phyloP scores from a whole-genome alignment of 2,329 filamentous ascomycete species.

The Phialemonium atrogriseum region DNA sequence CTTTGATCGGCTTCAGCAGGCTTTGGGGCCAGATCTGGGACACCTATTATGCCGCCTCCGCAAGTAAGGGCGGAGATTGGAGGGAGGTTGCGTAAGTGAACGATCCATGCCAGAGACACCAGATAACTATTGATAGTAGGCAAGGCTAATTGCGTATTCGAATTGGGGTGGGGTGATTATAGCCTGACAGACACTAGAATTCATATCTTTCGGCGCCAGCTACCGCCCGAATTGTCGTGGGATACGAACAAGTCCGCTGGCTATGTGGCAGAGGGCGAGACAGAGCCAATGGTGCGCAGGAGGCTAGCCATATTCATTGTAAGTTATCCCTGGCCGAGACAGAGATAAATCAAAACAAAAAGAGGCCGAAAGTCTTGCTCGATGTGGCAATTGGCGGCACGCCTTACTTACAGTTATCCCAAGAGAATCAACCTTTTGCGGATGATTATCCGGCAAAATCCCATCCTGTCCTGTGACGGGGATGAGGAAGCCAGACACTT shows the following conservation, averaged over 20 bases:
- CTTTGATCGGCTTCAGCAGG: background rate
- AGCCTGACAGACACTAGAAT: background rate
- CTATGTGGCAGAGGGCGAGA: background rate
- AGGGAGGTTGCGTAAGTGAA: too few species aligned
- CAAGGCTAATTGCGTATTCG: too few species aligned
- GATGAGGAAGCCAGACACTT: constrained; percentile 1
- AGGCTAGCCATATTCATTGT: constrained; percentile 1
- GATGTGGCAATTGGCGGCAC: too few species aligned
- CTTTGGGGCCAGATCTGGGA: background rate
- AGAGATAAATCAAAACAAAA: too few species aligned
- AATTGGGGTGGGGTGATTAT: too few species aligned
- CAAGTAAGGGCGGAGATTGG: background rate
- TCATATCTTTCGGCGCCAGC: background rate
- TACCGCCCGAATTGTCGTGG: constrained; percentile 1
- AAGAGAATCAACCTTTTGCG: background rate
- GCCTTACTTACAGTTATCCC: too few species aligned
- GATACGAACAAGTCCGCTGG: background rate
- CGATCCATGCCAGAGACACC: too few species aligned
- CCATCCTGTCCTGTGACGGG: background rate
- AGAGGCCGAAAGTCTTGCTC: too few species aligned
- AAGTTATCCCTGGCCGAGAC: background rate
- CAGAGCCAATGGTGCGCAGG: background rate
- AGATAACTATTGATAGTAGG: too few species aligned
- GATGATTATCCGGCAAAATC: constrained; percentile 1
- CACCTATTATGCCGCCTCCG: background rate